phyloP scores from a whole-genome alignment of 768 basidiomycete genomes.

The Lactarius vividus region DNA sequence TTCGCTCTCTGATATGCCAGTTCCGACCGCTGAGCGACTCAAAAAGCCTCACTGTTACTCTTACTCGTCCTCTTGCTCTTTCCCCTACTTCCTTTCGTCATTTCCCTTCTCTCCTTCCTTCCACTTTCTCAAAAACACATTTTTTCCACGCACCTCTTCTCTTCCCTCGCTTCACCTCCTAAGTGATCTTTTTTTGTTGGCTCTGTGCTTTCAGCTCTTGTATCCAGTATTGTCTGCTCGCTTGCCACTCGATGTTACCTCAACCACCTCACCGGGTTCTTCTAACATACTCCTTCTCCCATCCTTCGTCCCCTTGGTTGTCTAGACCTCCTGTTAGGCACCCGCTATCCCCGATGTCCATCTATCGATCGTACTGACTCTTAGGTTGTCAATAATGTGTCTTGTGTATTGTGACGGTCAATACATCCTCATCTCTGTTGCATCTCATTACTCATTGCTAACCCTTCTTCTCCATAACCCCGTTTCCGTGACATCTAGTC shows the following conservation, averaged over 20 bases:
- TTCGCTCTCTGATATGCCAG: slow-evolving; percentile 8
- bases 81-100: not conserved
- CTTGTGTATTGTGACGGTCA: not conserved
- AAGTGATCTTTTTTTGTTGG: not conserved
- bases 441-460: not conserved
- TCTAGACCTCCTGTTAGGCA: not conserved
- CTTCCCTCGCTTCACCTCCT: not conserved
- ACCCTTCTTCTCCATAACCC: not conserved
- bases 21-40: not conserved
- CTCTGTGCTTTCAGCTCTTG: not conserved
- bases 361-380: slow-evolving; percentile 1
- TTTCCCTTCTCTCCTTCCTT: not conserved
- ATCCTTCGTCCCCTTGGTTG: not conserved
- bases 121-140: not conserved
- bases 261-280: not conserved
- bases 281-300: not conserved
- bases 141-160: not conserved
- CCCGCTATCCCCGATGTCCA: not conserved
- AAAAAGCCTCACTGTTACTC: not conserved
- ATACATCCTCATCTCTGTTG: not conserved
- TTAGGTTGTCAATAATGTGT: not conserved
- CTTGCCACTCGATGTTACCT: not conserved
- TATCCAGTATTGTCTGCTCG: not conserved
- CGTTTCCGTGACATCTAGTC: not conserved
- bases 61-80: not conserved